Conservation (phyloP, 805 yeast genomes). For the Pichia manshurica region DNA sequence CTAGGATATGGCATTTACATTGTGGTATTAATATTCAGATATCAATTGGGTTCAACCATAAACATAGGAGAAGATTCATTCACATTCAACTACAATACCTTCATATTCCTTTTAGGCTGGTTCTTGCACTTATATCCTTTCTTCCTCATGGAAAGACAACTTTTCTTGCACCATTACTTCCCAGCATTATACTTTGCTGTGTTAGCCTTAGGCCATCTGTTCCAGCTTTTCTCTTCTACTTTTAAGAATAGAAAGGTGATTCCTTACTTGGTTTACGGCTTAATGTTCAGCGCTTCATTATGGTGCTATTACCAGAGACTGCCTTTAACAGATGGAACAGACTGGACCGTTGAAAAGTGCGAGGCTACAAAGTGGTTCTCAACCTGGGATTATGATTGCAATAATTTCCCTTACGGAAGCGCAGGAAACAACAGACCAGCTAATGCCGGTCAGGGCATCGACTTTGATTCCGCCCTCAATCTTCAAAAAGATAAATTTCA, state of each 20-base stretch:
- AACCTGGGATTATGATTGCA: constrained; percentile 90
- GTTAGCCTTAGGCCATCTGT: constrained; percentile 31
- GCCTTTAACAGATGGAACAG: constrained; percentile 70
- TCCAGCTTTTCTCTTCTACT: constrained; percentile 28
- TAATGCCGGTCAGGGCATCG: constrained; percentile 11
- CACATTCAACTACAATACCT: constrained; percentile 59
- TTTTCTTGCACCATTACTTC: constrained; percentile 88
- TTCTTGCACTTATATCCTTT: constrained; percentile 66
- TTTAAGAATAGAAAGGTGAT: constrained; percentile 36
- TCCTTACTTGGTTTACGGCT: constrained; percentile 40
- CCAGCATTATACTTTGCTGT: constrained; percentile 79
- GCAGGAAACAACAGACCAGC: constrained; percentile 8
- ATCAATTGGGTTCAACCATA: constrained; percentile 52
- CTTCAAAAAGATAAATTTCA: constrained; percentile 1
- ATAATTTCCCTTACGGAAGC: constrained; percentile 36
- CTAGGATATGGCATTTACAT: constrained; percentile 44
- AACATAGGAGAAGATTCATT: constrained; percentile 47
- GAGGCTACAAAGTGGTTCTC: constrained; percentile 48
- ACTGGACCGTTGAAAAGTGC: constrained; percentile 75
- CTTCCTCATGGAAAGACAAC: constrained; percentile 84
- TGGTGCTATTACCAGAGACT: constrained; percentile 56
- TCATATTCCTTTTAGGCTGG: constrained; percentile 68
- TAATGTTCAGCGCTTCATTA: constrained; percentile 44
- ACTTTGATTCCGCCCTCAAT: constrained; percentile 17
- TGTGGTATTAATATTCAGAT: constrained; percentile 45